Conservation (phyloP, 2,329 filamentous ascomycete genomes). For the Fusarium anthophilum region DNA sequence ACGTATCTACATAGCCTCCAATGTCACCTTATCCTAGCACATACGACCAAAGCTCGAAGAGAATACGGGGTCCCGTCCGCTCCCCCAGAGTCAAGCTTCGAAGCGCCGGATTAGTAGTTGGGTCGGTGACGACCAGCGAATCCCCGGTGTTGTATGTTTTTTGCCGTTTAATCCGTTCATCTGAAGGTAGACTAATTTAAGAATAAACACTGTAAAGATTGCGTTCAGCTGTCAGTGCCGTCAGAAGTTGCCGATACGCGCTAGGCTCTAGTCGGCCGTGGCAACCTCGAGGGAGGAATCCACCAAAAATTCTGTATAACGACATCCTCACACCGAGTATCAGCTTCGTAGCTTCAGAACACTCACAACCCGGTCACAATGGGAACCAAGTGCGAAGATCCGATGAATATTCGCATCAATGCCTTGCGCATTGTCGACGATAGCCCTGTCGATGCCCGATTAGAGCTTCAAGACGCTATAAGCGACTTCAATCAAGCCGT, state of each 20-base stretch:
- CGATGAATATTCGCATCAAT: background rate
- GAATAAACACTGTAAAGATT: background rate
- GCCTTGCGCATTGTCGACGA: too few species aligned
- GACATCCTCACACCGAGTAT: background rate
- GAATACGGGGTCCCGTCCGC: background rate
- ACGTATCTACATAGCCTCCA: too few species aligned
- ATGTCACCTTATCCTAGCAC: too few species aligned
- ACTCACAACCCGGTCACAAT: background rate
- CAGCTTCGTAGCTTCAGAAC: rapidly evolving
- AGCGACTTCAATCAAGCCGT: background rate
- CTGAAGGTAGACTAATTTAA: rapidly evolving
- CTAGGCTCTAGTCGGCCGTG: background rate
- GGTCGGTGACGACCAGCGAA: conserved; percentile 5
- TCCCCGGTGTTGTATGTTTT: conserved; percentile 1
- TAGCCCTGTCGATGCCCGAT: background rate
- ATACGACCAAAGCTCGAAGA: conserved; percentile 6
- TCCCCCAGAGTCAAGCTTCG: conserved; percentile 1
- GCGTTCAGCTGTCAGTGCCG: background rate
- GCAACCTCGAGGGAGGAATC: background rate
- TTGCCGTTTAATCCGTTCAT: background rate
- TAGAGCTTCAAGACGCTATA: background rate
- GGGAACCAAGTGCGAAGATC: background rate
- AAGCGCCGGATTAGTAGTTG: conserved; percentile 4
- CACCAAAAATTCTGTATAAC: background rate
- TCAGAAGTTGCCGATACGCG: background rate